A percentile compares a stretch with the other conserved stretches of the same genome.
phyloP scores from a whole-genome alignment of 108 stramenopile species.

The Pseudonitzschia multiseries region DNA sequence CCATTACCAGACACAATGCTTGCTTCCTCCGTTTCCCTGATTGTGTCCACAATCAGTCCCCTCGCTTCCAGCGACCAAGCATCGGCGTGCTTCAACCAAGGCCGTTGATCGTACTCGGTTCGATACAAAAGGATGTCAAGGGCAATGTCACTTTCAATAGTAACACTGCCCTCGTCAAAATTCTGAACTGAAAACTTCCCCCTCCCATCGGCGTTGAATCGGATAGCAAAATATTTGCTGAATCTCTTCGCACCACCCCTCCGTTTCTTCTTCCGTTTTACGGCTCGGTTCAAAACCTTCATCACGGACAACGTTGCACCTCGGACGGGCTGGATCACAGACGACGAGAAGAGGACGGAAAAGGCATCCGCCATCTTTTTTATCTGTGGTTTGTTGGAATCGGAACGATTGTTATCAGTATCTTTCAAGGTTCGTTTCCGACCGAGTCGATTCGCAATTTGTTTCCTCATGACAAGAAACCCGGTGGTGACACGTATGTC shows the following conservation, averaged over 20 bases:
- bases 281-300: conserved; percentile 11
- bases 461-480: background rate
- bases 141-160: conserved; percentile 25
- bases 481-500: background rate
- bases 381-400: background rate
- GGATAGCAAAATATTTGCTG: conserved; percentile 19
- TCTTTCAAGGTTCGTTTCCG: background rate
- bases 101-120: conserved; percentile 4
- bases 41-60: conserved; percentile 22
- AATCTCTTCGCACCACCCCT: background rate
- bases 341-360: background rate
- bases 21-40: conserved; percentile 26
- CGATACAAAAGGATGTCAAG: conserved; percentile 18
- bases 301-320: background rate
- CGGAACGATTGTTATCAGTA: background rate
- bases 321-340: background rate
- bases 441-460: background rate
- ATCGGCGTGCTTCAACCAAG: conserved; percentile 27
- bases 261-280: background rate
- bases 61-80: conserved; percentile 35
- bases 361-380: background rate
- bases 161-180: conserved; percentile 22
- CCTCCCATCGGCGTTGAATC: conserved; percentile 38
- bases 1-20: background rate
- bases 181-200: conserved; percentile 30